These are phyloP conservation scores for Penicillium rolfsii DNA, from an alignment of 2,329 filamentous ascomycete genomes.

Conservation along the genomic window DNA sequence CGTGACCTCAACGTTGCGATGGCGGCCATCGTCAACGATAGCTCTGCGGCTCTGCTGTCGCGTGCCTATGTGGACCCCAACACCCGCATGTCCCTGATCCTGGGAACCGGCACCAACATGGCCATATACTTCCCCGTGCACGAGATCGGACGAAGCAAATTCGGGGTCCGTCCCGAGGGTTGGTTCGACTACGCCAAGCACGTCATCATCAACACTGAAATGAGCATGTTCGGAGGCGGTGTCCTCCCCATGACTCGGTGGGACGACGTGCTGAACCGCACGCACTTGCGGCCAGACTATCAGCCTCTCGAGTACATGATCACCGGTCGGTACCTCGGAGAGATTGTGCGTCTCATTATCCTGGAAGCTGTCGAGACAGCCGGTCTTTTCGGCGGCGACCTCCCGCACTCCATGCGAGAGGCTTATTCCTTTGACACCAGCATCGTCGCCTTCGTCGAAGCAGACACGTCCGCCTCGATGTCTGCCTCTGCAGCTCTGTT, in stretches of 20 bases:
- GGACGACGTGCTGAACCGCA: slow-evolving; percentile 63
- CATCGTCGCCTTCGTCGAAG: slow-evolving; percentile 61
- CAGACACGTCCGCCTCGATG: slow-evolving; percentile 46
- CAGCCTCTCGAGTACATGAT: slow-evolving; percentile 68
- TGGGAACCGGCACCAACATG: slow-evolving; percentile 68
- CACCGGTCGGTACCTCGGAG: slow-evolving; percentile 65
- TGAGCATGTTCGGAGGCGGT: slow-evolving; percentile 66
- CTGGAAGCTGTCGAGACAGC: slow-evolving; percentile 61
- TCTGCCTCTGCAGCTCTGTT: slow-evolving; percentile 50
- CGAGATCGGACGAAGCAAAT: slow-evolving; percentile 59
- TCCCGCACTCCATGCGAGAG: slow-evolving; percentile 59
- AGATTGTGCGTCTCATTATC: slow-evolving; percentile 64
- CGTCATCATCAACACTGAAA: slow-evolving; percentile 67
- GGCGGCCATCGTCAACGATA: slow-evolving; percentile 67
- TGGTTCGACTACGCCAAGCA: slow-evolving; percentile 62
- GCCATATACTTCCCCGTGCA: slow-evolving; percentile 63
- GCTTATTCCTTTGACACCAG: slow-evolving; percentile 64
- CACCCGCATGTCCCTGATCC: slow-evolving; percentile 65
- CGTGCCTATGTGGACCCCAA: slow-evolving; percentile 64
- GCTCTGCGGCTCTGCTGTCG: slow-evolving; percentile 63
- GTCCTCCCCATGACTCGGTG: slow-evolving; percentile 63
- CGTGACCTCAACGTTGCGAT: slow-evolving; percentile 60
- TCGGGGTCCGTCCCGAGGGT: slow-evolving; percentile 56
- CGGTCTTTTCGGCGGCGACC: slow-evolving; percentile 59
- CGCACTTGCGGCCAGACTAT: slow-evolving; percentile 63